phyloP scores from a whole-genome alignment of 1,284 basidiomycete genomes.

The Hemileia vastatrix region DNA sequence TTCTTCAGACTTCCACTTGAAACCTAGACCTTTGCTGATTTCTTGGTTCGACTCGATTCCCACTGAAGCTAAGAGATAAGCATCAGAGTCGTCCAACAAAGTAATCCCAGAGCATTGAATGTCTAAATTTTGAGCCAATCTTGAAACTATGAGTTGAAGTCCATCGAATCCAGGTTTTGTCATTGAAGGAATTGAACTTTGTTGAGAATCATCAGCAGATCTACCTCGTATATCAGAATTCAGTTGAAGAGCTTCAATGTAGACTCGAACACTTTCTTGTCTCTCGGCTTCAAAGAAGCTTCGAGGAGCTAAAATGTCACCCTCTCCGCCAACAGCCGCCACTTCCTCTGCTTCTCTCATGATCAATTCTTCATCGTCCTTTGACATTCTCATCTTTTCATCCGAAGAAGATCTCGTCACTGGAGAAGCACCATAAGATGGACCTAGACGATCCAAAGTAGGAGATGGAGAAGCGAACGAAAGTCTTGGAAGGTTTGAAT shows the following conservation, averaged over 20 bases:
- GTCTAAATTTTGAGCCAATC: background rate
- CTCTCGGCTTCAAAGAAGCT: slow-evolving; percentile 14
- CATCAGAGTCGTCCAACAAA: slow-evolving; percentile 12
- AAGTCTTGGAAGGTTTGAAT: background rate
- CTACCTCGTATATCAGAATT: background rate
- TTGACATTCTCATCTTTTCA: slow-evolving; percentile 1
- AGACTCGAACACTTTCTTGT: slow-evolving; percentile 1
- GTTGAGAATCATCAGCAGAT: too few relatives aligned
- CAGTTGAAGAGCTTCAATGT: background rate
- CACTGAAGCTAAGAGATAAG: background rate
- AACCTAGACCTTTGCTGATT: background rate
- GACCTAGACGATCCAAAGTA: background rate
- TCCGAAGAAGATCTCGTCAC: background rate
- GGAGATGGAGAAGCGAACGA: background rate
- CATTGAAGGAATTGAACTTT: background rate
- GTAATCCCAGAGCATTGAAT: slow-evolving; percentile 1
- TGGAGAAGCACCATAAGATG: background rate
- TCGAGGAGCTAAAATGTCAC: slow-evolving; percentile 14
- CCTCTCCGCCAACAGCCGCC: slow-evolving; percentile 6
- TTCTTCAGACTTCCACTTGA: background rate
- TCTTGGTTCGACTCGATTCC: background rate
- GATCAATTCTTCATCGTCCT: slow-evolving; percentile 9
- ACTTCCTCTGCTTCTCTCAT: slow-evolving; percentile 6
- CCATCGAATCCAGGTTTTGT: background rate
- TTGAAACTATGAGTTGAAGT: background rate